A percentile compares a stretch with the other conserved stretches of the same genome.
Evolutionary conservation across 768 basidiomycete genomes (phyloP).

Genomic region (Tylopilus rubrobrunneus): DNA sequence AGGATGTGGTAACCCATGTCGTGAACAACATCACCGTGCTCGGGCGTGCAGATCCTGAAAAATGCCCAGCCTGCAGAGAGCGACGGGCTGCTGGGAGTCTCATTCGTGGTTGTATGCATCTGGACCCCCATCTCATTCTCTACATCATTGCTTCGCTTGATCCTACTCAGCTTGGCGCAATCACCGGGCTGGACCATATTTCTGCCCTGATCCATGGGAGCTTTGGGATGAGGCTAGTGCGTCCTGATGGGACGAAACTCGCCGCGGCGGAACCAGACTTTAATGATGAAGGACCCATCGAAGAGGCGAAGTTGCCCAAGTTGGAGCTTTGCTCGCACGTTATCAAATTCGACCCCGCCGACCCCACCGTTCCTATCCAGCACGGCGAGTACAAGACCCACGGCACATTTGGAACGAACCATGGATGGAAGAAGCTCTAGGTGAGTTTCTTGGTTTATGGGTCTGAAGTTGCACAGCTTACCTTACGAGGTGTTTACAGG

Average conservation of each 20-base stretch:
- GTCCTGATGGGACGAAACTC: conserved; percentile 7
- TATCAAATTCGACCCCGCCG: background rate
- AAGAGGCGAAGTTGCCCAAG: conserved; percentile 1
- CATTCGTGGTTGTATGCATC: conserved; percentile 11
- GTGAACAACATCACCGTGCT: conserved; percentile 13
- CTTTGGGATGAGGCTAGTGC: conserved; percentile 8
- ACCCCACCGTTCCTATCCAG: background rate
- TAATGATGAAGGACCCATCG: background rate
- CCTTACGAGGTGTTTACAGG: background rate
- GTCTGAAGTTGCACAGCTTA: background rate
- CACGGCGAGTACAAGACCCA: background rate
- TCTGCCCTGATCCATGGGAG: background rate
- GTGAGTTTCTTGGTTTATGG: background rate
- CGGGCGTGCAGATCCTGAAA: background rate
- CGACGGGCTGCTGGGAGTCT: conserved; percentile 4
- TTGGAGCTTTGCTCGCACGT: conserved; percentile 10
- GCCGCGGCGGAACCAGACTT: background rate
- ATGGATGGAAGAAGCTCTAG: conserved; percentile 3
- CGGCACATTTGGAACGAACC: background rate
- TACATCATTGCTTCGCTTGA: conserved; percentile 4
- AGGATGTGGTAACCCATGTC: background rate
- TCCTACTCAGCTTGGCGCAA: background rate
- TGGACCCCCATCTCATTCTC: conserved; percentile 14
- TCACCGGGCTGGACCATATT: conserved; percentile 1
- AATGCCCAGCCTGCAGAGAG: conserved; percentile 9